These are phyloP conservation scores for Saccharomyces hybrid DNA, from an alignment of 1,139 yeast genomes.

Conservation along the genomic window DNA sequence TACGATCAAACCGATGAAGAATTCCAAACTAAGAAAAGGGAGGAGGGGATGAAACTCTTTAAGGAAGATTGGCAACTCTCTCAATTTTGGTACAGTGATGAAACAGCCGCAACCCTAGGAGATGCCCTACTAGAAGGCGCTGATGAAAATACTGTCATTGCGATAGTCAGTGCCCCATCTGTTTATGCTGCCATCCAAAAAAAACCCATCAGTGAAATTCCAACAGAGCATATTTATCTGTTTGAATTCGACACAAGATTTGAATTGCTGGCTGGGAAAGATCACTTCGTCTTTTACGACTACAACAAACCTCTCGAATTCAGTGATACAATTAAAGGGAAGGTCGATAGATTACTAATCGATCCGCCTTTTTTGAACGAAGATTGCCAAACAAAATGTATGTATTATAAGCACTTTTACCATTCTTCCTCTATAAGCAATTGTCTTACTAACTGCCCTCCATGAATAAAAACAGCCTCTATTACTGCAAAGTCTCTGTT, in stretches of 20 bases:
- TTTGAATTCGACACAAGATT: constrained; percentile 75
- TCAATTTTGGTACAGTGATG: constrained; percentile 80
- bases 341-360: constrained; percentile 64
- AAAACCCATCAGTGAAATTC: constrained; percentile 42
- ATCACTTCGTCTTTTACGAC: constrained; percentile 64
- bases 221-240: constrained; percentile 61
- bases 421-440: neutral
- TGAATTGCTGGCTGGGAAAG: constrained; percentile 58
- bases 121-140: constrained; percentile 71
- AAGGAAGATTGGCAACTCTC: constrained; percentile 92
- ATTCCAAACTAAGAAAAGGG: constrained; percentile 28
- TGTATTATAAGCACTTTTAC: constrained; percentile 6
- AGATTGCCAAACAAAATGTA: constrained; percentile 66
- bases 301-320: constrained; percentile 59
- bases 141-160: constrained; percentile 57
- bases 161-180: constrained; percentile 82
- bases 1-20: constrained; percentile 49
- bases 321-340: constrained; percentile 50
- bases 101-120: constrained; percentile 61
- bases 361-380: constrained; percentile 85
- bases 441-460: constrained; percentile 4
- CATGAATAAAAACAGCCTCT: constrained; percentile 36
- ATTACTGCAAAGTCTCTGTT: constrained; percentile 58
- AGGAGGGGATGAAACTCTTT: constrained; percentile 53
- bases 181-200: constrained; percentile 77